These are phyloP conservation scores for Leptographium wingfieldii DNA, from an alignment of 2,329 filamentous ascomycete species.

Conservation along the genomic window DNA sequence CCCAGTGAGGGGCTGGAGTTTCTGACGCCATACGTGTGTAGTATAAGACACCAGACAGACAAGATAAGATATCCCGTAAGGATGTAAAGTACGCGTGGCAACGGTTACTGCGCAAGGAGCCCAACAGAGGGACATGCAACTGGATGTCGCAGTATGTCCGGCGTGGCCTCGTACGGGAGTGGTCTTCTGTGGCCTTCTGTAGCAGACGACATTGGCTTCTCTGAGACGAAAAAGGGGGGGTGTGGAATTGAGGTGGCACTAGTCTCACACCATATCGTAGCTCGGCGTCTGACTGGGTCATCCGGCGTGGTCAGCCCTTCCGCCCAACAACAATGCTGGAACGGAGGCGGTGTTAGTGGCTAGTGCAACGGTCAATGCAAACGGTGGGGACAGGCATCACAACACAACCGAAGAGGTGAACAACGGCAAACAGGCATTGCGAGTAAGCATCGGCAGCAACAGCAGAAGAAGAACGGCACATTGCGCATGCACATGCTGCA, in stretches of 20 bases:
- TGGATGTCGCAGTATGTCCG: not conserved
- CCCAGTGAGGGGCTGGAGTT: not conserved
- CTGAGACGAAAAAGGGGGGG: not conserved
- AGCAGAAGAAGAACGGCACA: not conserved
- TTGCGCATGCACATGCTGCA: not conserved
- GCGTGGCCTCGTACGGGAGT: not conserved
- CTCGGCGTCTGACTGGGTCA: not conserved
- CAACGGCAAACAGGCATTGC: not conserved
- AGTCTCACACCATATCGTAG: not conserved
- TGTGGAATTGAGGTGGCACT: not conserved
- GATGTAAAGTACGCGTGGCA: not conserved
- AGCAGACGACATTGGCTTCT: not conserved
- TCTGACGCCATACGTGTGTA: not conserved
- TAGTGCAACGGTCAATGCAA: not conserved
- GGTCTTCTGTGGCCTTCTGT: not conserved
- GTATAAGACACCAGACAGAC: not conserved
- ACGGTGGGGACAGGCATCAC: not conserved
- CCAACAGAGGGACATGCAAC: not conserved
- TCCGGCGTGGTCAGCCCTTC: not conserved
- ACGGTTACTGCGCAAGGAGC: not conserved
- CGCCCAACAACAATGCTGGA: not conserved
- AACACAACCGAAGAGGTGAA: too few relatives aligned
- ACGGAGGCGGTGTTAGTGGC: not conserved
- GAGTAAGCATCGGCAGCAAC: not conserved
- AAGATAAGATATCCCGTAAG: not conserved